A percentile compares a stretch with the other conserved stretches of the same genome.
Evolutionary conservation across 2,329 filamentous ascomycete genomes (phyloP).

Genomic region (Pseudopyrenochaeta lycopersici): DNA sequence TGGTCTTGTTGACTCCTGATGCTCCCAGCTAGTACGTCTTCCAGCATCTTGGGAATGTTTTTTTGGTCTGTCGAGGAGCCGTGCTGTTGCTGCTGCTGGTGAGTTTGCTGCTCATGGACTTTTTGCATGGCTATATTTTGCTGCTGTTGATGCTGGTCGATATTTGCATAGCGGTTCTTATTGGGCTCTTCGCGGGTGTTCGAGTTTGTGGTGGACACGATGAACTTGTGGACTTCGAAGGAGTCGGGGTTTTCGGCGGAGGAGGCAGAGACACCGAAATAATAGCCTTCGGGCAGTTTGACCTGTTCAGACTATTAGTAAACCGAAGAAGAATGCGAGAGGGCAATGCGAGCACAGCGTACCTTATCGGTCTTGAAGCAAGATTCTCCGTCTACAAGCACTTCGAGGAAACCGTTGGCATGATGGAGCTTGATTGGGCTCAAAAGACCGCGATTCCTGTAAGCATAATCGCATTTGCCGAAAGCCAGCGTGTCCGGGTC

Average conservation of each 20-base stretch:
- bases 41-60: slow-evolving; percentile 50
- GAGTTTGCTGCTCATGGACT: slow-evolving; percentile 37
- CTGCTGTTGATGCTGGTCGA: slow-evolving; percentile 42
- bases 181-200: slow-evolving; percentile 46
- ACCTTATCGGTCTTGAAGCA: slow-evolving; percentile 84
- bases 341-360: background rate
- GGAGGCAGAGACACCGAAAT: slow-evolving; percentile 86
- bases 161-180: slow-evolving; percentile 36
- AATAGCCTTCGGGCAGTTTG: slow-evolving; percentile 79
- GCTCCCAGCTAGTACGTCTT: slow-evolving; percentile 54
- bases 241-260: slow-evolving; percentile 93
- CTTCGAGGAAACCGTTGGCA: slow-evolving; percentile 71
- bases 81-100: slow-evolving; percentile 34
- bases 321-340: no score
- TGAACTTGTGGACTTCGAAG: slow-evolving; percentile 90
- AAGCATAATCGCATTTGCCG: slow-evolving; percentile 88
- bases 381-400: slow-evolving; percentile 78
- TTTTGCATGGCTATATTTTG: slow-evolving; percentile 32
- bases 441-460: slow-evolving; percentile 89
- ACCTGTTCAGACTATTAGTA: slow-evolving; percentile 60
- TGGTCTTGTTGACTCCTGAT: slow-evolving; percentile 64
- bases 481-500: slow-evolving; percentile 88
- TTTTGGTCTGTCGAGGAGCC: slow-evolving; percentile 27
- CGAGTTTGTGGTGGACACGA: slow-evolving; percentile 67
- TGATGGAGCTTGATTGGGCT: slow-evolving; percentile 81